A percentile compares a stretch with the other conserved stretches of the same genome.
Conservation (phyloP, 371 early-diverging fungal species). For the Rhizopus stolonifer region DNA sequence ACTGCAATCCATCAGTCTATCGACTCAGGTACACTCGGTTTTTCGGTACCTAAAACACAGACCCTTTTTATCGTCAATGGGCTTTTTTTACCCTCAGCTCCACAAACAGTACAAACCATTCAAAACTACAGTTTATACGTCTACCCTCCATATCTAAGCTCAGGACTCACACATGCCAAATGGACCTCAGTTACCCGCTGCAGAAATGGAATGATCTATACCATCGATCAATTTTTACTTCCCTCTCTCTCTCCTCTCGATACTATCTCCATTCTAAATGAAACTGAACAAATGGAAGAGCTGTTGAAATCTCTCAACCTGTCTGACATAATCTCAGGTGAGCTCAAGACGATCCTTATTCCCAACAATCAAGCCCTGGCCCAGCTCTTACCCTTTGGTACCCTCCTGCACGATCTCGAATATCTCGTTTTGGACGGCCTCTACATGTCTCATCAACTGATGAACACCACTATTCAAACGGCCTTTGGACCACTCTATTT, state of each 20-base stretch:
- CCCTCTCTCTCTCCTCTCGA: slow-evolving; percentile 17
- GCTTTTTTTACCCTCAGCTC: not conserved
- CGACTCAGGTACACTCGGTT: slow-evolving; percentile 13
- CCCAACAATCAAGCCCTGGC: slow-evolving; percentile 21
- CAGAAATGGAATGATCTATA: slow-evolving; percentile 22
- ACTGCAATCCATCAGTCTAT: slow-evolving; percentile 11
- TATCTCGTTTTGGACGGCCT: slow-evolving; percentile 11
- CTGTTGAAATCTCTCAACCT: slow-evolving; percentile 23
- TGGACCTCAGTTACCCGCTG: not conserved
- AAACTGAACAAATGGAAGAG: slow-evolving; percentile 19
- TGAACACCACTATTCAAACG: not conserved
- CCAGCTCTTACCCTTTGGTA: slow-evolving; percentile 21
- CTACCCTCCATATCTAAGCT: not conserved
- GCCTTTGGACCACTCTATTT: not conserved
- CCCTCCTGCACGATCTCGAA: slow-evolving; percentile 13
- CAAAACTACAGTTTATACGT: not conserved
- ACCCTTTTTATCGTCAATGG: slow-evolving; percentile 4
- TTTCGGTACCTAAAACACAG: not conserved
- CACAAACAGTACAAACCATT: not conserved
- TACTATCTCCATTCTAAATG: slow-evolving; percentile 18
- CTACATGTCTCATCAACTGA: slow-evolving; percentile 1
- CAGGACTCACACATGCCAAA: slow-evolving; percentile 4
- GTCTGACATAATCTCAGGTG: slow-evolving; percentile 14
- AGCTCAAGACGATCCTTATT: slow-evolving; percentile 20
- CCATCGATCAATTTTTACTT: slow-evolving; percentile 17